These are phyloP conservation scores for Penicillium glabrum DNA, from an alignment of 2,329 filamentous ascomycete genomes.

Conservation along the genomic window DNA sequence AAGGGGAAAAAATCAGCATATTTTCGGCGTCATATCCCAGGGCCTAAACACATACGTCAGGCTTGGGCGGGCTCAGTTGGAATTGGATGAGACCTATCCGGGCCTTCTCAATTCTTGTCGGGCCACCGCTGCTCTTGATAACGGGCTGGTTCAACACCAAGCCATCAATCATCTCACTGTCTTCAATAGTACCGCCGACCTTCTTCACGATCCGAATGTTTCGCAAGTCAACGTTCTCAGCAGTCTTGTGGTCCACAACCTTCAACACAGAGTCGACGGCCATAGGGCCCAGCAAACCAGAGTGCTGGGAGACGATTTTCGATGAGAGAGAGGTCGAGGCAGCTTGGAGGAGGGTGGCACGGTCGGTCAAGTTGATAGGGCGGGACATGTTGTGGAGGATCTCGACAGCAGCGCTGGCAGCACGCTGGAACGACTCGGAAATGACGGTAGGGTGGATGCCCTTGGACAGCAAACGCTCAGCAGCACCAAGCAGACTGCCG, in stretches of 20 bases:
- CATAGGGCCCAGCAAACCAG: constrained; percentile 93
- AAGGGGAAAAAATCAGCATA: constrained; percentile 18
- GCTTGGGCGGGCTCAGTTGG: constrained; percentile 96
- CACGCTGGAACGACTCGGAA: constrained; percentile 95
- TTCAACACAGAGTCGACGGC: constrained; percentile 95
- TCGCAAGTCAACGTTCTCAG: constrained; percentile 92
- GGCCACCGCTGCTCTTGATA: constrained; percentile 89
- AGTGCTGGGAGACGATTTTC: constrained; percentile 98
- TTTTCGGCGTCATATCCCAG: background rate
- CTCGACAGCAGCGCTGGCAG: constrained; percentile 82
- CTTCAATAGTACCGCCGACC: constrained; percentile 95
- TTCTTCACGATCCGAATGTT: constrained; percentile 98
- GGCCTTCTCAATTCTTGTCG: constrained; percentile 93
- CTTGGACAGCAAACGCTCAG: constrained; percentile 86
- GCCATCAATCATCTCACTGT: constrained; percentile 95
- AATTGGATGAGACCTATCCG: constrained; percentile 97
- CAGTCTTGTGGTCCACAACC: constrained; percentile 92
- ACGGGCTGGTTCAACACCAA: constrained; percentile 89
- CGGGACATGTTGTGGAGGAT: constrained; percentile 94
- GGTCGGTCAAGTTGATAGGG: constrained; percentile 85
- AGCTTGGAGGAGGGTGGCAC: constrained; percentile 86
- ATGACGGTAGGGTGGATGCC: constrained; percentile 96
- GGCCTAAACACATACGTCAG: constrained; percentile 66
- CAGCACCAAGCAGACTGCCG: constrained; percentile 88
- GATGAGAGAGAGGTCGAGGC: constrained; percentile 96